Percentiles rank a stretch among this genome's conserved stretches.
phyloP scores from a whole-genome alignment of 257 asterid species.

The Euphrasia confusa region DNA sequence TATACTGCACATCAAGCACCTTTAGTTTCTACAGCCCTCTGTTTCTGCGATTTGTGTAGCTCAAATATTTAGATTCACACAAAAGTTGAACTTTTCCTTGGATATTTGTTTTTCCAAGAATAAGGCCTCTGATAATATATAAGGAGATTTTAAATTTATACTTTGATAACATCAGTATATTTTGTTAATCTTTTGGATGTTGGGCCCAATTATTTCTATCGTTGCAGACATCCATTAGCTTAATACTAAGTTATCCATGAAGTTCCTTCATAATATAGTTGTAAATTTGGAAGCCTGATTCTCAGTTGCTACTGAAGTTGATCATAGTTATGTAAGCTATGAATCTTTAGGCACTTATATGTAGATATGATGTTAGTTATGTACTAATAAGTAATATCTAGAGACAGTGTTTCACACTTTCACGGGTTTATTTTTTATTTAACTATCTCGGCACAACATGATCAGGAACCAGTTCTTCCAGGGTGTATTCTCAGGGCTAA shows the following conservation, averaged over 20 bases:
- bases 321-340: background rate
- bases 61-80: conserved; percentile 14
- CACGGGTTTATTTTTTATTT: background rate
- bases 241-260: background rate
- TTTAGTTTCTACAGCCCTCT: conserved; percentile 9
- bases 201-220: background rate
- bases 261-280: background rate
- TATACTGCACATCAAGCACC: background rate
- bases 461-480: conserved; percentile 90
- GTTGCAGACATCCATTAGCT: background rate
- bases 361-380: background rate
- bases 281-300: conserved; percentile 1
- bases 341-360: background rate
- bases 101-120: background rate
- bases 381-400: conserved; percentile 5
- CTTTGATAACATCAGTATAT: background rate
- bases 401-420: background rate
- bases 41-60: background rate
- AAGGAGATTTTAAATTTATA: background rate
- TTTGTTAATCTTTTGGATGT: conserved; percentile 6
- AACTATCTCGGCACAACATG: conserved; percentile 19
- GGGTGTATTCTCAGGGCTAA: conserved; percentile 95
- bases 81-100: background rate
- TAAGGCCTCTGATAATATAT: background rate
- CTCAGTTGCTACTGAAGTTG: background rate